Conservation (phyloP, 2,329 filamentous ascomycete species). For the Xylaria hypoxylon region DNA sequence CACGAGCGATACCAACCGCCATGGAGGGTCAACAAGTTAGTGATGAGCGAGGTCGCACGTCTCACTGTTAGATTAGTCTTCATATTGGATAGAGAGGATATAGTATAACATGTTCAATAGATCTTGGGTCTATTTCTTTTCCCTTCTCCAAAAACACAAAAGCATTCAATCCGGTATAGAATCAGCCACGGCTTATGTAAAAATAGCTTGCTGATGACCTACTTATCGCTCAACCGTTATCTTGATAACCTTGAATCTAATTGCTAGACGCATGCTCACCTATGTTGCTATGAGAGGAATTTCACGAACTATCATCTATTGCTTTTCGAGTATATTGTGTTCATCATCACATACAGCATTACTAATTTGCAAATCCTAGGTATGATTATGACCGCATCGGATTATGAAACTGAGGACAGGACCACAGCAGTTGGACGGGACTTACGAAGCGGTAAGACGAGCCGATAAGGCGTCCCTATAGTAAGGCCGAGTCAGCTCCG, state of each 20-base stretch:
- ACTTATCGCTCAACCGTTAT: background rate
- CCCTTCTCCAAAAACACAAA: background rate
- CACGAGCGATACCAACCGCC: background rate
- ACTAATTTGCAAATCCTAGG: background rate
- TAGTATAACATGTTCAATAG: background rate
- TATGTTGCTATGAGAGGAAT: background rate
- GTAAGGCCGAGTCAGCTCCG: slow-evolving; percentile 20
- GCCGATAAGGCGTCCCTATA: background rate
- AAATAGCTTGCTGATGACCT: background rate
- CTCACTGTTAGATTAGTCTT: background rate
- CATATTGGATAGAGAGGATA: background rate
- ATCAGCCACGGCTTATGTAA: background rate
- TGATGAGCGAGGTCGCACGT: slow-evolving; percentile 4
- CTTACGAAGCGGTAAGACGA: slow-evolving; percentile 19
- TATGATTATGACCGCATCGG: background rate
- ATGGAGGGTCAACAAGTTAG: background rate
- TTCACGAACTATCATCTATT: background rate
- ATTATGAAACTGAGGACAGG: background rate
- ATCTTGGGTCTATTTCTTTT: background rate
- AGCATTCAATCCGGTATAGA: background rate
- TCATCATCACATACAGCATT: background rate
- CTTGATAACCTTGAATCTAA: background rate
- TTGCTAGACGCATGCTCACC: background rate
- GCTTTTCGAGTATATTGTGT: background rate
- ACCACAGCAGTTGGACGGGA: slow-evolving; percentile 4